Evolutionary conservation across 169 alveolate species (phyloP), one percentile per base, ranked within the genome.

Genomic region (Theileria sp.): DNA sequence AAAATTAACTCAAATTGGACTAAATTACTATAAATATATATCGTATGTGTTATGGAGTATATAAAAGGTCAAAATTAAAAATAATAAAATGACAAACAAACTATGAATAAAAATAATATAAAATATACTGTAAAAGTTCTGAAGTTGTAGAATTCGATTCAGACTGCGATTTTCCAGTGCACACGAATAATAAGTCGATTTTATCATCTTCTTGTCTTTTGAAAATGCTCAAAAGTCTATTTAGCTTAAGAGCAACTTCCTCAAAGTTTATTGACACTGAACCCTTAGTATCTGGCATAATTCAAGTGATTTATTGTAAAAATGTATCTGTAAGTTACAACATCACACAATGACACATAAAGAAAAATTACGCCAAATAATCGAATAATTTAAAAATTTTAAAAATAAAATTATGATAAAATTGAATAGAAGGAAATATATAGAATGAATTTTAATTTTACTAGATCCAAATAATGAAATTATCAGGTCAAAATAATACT

Each of bases 111-210:
- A 44, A 44, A 44, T 44, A 44, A 44, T 44, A 10, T 44, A 44
- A 44, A 44, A 44, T 44, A 44, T 74, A 85, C 91, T 85, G 91
- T 12, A 85, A 56, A 77, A 78, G 21, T 75, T 85, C 91, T 17
- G 91, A 77, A 17, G 91, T 66, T 5, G 87, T 85, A 2, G 87
- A 86, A 79, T 81, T 79, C 4, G 87, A 87, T 49, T 85, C 87
- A 44, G 54, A 58, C 58, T 78, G 87, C 38, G 83, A 70, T 73
- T 85, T 85, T 74, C 91, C 91, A 4, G 91, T 79, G 80, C 87
- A 85, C 49, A 79, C 80, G 62, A 85, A 85, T 21, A 85, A 78
- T 13, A 71, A 26, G 58, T 79, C 81, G 32, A 78, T 71, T 19
- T 68, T 51, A n/a, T 51, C 66, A 26, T 74, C 60, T 51, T 32